These are phyloP conservation scores for Serendipita sp. DNA, from an alignment of 768 basidiomycete genomes.

Conservation along the genomic window DNA sequence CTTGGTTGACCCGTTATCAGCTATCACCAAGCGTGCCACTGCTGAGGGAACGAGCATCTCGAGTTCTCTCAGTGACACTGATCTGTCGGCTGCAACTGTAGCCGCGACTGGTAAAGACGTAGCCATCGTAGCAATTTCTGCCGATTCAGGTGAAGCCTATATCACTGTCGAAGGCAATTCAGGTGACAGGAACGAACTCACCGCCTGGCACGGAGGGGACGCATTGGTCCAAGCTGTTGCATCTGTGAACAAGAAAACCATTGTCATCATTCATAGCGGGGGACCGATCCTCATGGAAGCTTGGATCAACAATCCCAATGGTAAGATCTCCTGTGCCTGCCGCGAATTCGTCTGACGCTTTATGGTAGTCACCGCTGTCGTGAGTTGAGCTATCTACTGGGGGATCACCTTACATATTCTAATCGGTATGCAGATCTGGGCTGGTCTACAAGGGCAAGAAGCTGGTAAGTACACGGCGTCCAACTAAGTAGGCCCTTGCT, in stretches of 20 bases:
- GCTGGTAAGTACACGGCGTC: slow-evolving; percentile 14
- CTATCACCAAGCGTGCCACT: slow-evolving; percentile 23
- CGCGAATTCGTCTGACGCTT: not conserved
- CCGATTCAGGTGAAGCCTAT: slow-evolving; percentile 16
- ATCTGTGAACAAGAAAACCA: slow-evolving; percentile 16
- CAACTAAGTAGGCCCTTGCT: not conserved
- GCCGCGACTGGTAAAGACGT: slow-evolving; percentile 32
- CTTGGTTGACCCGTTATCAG: slow-evolving; percentile 15
- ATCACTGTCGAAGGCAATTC: slow-evolving; percentile 22
- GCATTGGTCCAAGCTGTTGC: slow-evolving; percentile 23
- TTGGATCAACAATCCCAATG: slow-evolving; percentile 13
- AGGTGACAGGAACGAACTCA: slow-evolving; percentile 20
- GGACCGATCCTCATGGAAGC: slow-evolving; percentile 12
- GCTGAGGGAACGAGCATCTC: slow-evolving; percentile 28
- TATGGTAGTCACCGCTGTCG: slow-evolving; percentile 19
- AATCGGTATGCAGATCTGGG: slow-evolving; percentile 9
- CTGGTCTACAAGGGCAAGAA: slow-evolving; percentile 22
- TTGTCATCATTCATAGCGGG: slow-evolving; percentile 13
- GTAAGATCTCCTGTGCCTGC: slow-evolving; percentile 6
- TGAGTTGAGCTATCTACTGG: not conserved
- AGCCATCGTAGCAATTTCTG: slow-evolving; percentile 19
- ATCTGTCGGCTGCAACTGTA: slow-evolving; percentile 29
- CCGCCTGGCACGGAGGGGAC: slow-evolving; percentile 24
- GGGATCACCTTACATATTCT: slow-evolving; percentile 9
- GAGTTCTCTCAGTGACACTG: slow-evolving; percentile 34